Conservation (phyloP, 768 basidiomycete species). For the Serendipita sp. region DNA sequence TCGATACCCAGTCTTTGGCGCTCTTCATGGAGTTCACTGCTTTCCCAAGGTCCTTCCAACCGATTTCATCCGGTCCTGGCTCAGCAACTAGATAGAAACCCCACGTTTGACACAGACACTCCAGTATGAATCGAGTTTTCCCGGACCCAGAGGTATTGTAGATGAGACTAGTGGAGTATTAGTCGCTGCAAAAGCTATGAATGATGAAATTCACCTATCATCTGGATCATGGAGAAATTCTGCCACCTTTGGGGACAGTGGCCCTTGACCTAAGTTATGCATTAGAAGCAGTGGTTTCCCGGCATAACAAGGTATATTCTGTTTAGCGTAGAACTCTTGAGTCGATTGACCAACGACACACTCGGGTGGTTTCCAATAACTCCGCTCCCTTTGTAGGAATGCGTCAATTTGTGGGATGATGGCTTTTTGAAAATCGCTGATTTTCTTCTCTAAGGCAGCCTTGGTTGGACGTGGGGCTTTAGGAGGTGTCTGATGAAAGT, state of each 20-base stretch:
- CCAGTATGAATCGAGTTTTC: conserved; percentile 5
- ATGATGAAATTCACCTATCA: too few relatives aligned
- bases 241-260: too few relatives aligned
- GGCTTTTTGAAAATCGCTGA: neutral
- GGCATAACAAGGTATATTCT: neutral
- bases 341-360: neutral
- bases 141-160: conserved; percentile 6
- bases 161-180: neutral
- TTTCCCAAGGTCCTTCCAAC: neutral
- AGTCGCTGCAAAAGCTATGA: neutral
- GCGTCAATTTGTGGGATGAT: neutral
- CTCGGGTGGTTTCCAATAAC: neutral
- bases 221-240: too few relatives aligned
- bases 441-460: neutral
- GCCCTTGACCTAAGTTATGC: neutral
- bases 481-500: too few relatives aligned
- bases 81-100: conserved; percentile 6
- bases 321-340: neutral
- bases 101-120: conserved; percentile 1
- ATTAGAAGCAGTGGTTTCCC: neutral
- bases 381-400: neutral
- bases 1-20: neutral
- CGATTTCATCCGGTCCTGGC: conserved; percentile 10
- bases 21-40: neutral
- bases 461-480: too few relatives aligned